Conservation (phyloP, 2,329 filamentous ascomycete species). For the Apiospora kogelbergensis region DNA sequence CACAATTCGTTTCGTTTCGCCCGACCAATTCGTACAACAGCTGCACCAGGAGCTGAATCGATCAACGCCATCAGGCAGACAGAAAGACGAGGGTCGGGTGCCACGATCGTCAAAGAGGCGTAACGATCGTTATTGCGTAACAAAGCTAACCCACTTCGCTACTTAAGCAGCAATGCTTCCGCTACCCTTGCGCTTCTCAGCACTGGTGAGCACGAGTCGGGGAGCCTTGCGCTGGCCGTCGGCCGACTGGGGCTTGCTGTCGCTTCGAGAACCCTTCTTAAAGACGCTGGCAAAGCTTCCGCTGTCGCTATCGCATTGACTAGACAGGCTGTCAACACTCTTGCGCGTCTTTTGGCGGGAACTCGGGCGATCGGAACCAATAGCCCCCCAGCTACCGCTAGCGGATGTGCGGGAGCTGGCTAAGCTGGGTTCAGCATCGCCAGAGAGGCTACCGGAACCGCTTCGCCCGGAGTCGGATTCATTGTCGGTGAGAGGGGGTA, state of each 20-base stretch:
- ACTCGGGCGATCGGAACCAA: conserved; percentile 81
- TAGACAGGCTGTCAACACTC: conserved; percentile 66
- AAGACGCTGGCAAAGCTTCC: conserved; percentile 67
- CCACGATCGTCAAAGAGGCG: conserved; percentile 1
- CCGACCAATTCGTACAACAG: neutral
- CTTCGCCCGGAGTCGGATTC: conserved; percentile 71
- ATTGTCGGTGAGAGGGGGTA: conserved; percentile 70
- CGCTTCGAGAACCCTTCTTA: conserved; percentile 56
- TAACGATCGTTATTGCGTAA: conserved; percentile 14
- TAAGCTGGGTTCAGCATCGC: conserved; percentile 66
- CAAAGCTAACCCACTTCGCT: neutral
- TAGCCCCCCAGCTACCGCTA: conserved; percentile 73
- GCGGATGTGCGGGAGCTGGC: conserved; percentile 75
- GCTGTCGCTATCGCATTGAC: conserved; percentile 54
- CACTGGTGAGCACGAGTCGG: conserved; percentile 83
- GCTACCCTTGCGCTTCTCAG: conserved; percentile 82
- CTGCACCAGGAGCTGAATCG: conserved; percentile 25
- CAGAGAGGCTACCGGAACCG: conserved; percentile 77
- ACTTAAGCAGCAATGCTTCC: conserved; percentile 40
- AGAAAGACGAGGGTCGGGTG: neutral
- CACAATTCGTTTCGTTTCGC: conserved; percentile 4
- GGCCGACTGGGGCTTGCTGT: conserved; percentile 53
- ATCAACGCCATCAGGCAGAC: conserved; percentile 24
- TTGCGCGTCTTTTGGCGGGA: conserved; percentile 65
- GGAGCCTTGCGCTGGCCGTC: conserved; percentile 76